These are phyloP conservation scores for Oryza glaberrima DNA, from an alignment of 176 grass and related monocot species.

Conservation along the genomic window DNA sequence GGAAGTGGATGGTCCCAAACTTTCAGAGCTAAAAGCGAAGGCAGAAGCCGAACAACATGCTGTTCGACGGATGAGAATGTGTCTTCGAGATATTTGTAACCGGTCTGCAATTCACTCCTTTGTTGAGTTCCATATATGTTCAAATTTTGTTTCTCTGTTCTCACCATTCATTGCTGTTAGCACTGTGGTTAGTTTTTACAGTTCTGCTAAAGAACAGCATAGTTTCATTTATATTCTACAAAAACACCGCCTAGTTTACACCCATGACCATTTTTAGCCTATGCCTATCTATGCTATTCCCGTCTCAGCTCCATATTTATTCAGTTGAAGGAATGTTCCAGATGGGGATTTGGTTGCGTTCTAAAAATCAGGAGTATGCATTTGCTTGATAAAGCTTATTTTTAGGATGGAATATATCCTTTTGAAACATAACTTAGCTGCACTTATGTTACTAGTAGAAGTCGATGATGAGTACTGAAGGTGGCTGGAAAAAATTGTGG, in stretches of 20 bases:
- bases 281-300: background rate
- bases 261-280: background rate
- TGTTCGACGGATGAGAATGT: constrained; percentile 94
- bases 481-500: background rate
- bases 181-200: background rate
- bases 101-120: constrained; percentile 58
- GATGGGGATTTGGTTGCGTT: constrained; percentile 6
- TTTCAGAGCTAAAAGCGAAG: constrained; percentile 82
- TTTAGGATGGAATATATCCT: background rate
- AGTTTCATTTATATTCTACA: constrained; percentile 1
- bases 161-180: background rate
- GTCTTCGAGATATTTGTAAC: constrained; percentile 97
- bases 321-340: constrained; percentile 19
- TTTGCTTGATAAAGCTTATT: background rate
- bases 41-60: constrained; percentile 96
- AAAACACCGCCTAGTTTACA: background rate
- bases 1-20: constrained; percentile 77
- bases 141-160: constrained; percentile 12
- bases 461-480: background rate
- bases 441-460: background rate
- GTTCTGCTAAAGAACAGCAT: background rate
- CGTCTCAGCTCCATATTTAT: background rate
- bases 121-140: background rate
- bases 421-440: background rate
- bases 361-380: constrained; percentile 16